Percentiles rank a stretch among this genome's conserved stretches.
Conservation (phyloP, 1,139 yeast species). For the Kodamaea ohmeri region DNA sequence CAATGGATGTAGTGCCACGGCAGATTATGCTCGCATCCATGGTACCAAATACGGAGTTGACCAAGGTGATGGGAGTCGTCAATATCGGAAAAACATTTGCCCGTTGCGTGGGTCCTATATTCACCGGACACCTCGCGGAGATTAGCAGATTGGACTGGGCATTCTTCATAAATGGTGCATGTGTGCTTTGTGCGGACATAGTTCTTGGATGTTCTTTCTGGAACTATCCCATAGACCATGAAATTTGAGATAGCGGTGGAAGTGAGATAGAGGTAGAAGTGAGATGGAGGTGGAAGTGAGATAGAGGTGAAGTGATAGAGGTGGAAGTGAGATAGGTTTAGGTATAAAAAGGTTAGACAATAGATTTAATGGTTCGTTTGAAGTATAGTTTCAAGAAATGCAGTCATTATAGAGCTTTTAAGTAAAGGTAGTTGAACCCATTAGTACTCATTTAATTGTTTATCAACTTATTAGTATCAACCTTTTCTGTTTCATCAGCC, state of each 20-base stretch:
- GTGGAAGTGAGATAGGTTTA: no score
- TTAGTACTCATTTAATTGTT: no score
- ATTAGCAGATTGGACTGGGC: conserved; percentile 50
- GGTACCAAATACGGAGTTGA: conserved; percentile 59
- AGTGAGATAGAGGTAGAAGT: neutral
- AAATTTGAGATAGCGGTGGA: neutral
- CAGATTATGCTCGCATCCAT: conserved; percentile 73
- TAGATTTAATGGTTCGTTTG: no score
- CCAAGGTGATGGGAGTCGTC: conserved; percentile 80
- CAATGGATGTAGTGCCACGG: conserved; percentile 92
- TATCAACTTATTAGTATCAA: no score
- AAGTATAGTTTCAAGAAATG: no score
- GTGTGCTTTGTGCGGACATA: conserved; percentile 46
- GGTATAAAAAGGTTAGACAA: no score
- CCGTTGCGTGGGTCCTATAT: conserved; percentile 73
- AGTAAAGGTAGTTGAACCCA: no score
- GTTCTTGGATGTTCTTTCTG: conserved; percentile 3
- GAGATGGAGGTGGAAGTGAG: neutral
- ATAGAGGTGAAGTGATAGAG: no score
- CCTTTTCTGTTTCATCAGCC: no score
- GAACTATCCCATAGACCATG: neutral
- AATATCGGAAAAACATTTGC: conserved; percentile 85
- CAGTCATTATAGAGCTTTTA: no score
- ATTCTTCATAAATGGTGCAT: conserved; percentile 60
- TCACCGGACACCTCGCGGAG: conserved; percentile 73